Evolutionary conservation across 768 basidiomycete species (phyloP), one percentile per base, ranked within the genome.

Genomic region (Mycena alexandri): DNA sequence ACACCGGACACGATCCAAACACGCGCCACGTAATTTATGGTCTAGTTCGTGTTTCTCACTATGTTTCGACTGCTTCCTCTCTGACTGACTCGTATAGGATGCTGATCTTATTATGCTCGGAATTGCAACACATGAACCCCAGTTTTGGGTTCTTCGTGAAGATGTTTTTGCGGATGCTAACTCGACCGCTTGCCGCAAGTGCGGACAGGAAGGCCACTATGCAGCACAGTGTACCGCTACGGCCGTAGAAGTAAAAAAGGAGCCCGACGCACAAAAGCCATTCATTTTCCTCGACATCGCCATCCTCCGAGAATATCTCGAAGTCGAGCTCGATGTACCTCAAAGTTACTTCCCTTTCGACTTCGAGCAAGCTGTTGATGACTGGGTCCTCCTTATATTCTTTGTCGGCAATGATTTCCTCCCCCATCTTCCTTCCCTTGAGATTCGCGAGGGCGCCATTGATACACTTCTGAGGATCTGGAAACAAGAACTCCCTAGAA

Each of bases 361-460:
- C 74, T 85, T 98, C 79, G 98, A 99, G 80, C 91, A 92, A 79
- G 96, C 98, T 42, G 93, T 99, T 80, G 98, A 99, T 87, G 98
- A 99, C 79, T 99, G 98, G 98, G 95, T 99, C 73, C 90, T 99
- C 76, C 89, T 99, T 75, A 99, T 99, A 73, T 99, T 99, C 90
- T 98, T 99, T 81, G 98, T 99, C 78, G 98, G 98, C 73, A 99
- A 99, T 83, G 95, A 98, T 84, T 96, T 99, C 87, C 86, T 99
- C 74, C 98, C 98, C 22, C 98, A 99, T 83, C 86, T 99, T 64
- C 98, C 98, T 25, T 95, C 93, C 65, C 89, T 99, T 85, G 98
- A 99, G 85, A 99, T 99, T 77, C 89, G 98, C 74, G 97, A 99
- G 84, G 98, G 98, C 69, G 98, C 97, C 34, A 98, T 99, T 83